These are phyloP conservation scores for Microcyclospora tardicrescens DNA, from an alignment of 2,329 filamentous ascomycete species.

Conservation along the genomic window DNA sequence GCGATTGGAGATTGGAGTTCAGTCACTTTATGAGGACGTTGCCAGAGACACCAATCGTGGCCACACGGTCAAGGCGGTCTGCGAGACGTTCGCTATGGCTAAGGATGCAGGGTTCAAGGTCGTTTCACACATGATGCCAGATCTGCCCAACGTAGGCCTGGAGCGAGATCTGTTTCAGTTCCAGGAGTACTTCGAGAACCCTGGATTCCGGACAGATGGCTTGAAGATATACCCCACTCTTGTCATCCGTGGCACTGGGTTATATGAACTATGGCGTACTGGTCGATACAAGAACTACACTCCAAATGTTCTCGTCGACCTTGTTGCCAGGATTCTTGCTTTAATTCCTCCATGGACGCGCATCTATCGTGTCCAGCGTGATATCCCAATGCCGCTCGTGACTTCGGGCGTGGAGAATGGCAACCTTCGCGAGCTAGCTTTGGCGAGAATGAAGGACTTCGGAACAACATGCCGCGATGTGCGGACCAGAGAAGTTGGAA, in stretches of 20 bases:
- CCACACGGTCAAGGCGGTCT: conserved; percentile 88
- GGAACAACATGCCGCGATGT: conserved; percentile 95
- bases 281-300: conserved; percentile 98
- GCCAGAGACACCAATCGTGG: conserved; percentile 96
- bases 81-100: conserved; percentile 90
- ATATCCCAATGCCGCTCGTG: conserved; percentile 99
- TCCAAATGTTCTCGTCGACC: conserved; percentile 86
- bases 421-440: conserved; percentile 80
- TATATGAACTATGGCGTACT: conserved; percentile 96
- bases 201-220: conserved; percentile 88
- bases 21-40: conserved; percentile 94
- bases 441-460: conserved; percentile 98
- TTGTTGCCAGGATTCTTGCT: conserved; percentile 90
- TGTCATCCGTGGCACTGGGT: conserved; percentile 87
- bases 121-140: conserved; percentile 99
- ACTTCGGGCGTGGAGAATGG: conserved; percentile 97
- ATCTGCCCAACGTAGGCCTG: conserved; percentile 95
- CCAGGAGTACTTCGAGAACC: conserved; percentile 94
- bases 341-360: conserved; percentile 94
- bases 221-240: conserved; percentile 97
- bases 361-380: conserved; percentile 95
- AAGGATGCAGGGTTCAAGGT: conserved; percentile 99
- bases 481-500: conserved; percentile 87
- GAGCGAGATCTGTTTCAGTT: conserved; percentile 96
- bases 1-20: conserved; percentile 83